These are phyloP conservation scores for Colletotrichum australisinense DNA, from an alignment of 2,329 filamentous ascomycete species.

Conservation along the genomic window DNA sequence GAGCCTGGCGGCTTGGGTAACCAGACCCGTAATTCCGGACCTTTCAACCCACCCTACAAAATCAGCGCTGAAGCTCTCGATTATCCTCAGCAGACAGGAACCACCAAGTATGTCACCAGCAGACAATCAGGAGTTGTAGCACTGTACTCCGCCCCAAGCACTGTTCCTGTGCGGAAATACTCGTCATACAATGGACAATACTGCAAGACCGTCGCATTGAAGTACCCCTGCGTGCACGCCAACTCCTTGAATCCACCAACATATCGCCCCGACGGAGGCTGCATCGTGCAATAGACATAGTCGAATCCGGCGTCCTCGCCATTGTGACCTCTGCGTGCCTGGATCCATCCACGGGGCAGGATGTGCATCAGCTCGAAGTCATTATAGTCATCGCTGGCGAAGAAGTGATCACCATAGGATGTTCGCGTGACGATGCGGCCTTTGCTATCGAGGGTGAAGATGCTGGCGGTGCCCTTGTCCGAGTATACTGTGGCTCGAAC, in stretches of 20 bases:
- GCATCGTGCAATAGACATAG: background rate
- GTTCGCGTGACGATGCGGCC: conserved; percentile 6
- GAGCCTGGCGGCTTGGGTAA: too few species aligned
- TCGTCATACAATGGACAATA: background rate
- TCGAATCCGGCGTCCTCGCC: background rate
- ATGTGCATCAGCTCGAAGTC: background rate
- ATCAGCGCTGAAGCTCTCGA: too few species aligned
- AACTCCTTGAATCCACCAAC: background rate
- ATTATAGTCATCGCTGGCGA: background rate
- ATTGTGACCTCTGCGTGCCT: background rate
- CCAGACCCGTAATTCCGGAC: background rate
- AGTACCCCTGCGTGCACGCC: background rate
- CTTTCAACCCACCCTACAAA: too few species aligned
- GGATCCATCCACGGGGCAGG: background rate
- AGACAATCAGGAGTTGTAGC: background rate
- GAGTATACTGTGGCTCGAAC: background rate
- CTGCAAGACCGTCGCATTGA: background rate
- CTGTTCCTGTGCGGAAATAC: background rate
- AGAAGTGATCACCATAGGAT: background rate
- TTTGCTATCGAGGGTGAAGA: conserved; percentile 4
- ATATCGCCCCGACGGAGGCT: background rate
- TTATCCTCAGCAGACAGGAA: background rate
- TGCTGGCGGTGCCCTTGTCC: background rate
- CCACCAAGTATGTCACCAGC: background rate
- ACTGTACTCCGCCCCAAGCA: background rate